Base-by-base conservation (phyloP, 1,284 basidiomycete species). In the Vanrija humicola region DNA sequence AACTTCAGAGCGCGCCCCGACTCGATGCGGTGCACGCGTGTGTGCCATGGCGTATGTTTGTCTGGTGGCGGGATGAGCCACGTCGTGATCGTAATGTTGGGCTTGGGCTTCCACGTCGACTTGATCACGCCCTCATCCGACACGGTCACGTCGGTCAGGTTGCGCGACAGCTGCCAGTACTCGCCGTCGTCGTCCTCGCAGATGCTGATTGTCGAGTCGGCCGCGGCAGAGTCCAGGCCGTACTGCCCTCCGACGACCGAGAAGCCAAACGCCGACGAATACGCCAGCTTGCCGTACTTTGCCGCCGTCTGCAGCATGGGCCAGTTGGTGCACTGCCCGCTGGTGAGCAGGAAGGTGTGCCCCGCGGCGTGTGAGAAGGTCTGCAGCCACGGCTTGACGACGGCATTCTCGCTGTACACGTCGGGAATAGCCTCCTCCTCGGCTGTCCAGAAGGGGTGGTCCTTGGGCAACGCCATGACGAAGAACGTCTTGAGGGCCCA, bases 401-500 rank as follows among this genome's bases (percentile, higher is more conserved):
- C 46, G 16, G 50, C 49, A 5, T 56, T 48, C 3, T 58, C 56
- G 43, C 56, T 63, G 34, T 63, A 62, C 69, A 88, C 86, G 25
- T 79, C 61, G 3, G 65, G 67, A 44, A 60, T 66, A 5, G 60
- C 47, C 39, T 64, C 63, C 70, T 88, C 86, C 29, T 79, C 61
- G 0, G 82, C 76, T 0, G 79, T 63, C 87, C 86, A 88, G 78
- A 88, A 87, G 0, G 85, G 84, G 65, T 87, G 85, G 0, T 79
- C 77, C 15, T 80, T 79, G 0, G 84, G 82, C 3, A 88, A 76
- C 2, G 85, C 78, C 14, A 88, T 81, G 0, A 83, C 70, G 52
- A 86, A 78, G 73, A 88, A 88, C 1, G 85, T 82, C 65, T 88
- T 87, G 75, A 85, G 86, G 61, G 84, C 85, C 87, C 87, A 89